These are phyloP conservation scores for Metschnikowia proteae DNA, from an alignment of 805 yeast species.

Conservation along the genomic window DNA sequence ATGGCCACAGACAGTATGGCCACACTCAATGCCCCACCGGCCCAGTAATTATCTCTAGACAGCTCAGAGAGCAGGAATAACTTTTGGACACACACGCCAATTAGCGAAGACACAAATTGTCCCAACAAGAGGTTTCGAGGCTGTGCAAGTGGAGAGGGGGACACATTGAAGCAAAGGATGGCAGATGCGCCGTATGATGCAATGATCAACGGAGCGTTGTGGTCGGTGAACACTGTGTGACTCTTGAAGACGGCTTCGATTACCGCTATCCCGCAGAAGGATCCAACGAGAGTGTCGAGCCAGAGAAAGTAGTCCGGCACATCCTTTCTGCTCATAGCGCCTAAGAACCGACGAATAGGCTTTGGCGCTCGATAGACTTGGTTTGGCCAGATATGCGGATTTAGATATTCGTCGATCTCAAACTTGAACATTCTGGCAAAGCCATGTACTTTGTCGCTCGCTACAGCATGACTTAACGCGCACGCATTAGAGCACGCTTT, in stretches of 20 bases:
- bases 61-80: slow-evolving; percentile 44
- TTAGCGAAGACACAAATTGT: slow-evolving; percentile 48
- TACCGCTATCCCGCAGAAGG: slow-evolving; percentile 45
- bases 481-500: neutral
- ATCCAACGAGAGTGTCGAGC: slow-evolving; percentile 43
- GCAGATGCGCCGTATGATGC: slow-evolving; percentile 65
- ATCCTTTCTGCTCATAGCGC: slow-evolving; percentile 31
- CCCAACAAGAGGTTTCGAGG: slow-evolving; percentile 59
- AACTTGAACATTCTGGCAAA: slow-evolving; percentile 28
- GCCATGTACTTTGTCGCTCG: neutral
- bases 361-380: slow-evolving; percentile 32
- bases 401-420: slow-evolving; percentile 31
- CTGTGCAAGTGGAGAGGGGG: slow-evolving; percentile 58
- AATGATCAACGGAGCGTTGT: slow-evolving; percentile 45
- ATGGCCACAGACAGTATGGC: slow-evolving; percentile 51
- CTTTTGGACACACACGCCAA: slow-evolving; percentile 54
- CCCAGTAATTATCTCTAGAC: slow-evolving; percentile 50
- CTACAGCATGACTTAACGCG: neutral
- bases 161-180: slow-evolving; percentile 52
- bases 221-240: slow-evolving; percentile 35
- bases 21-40: slow-evolving; percentile 56
- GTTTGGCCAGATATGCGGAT: slow-evolving; percentile 28
- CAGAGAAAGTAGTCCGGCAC: slow-evolving; percentile 39
- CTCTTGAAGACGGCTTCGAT: slow-evolving; percentile 45
- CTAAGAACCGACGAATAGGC: slow-evolving; percentile 36